phyloP scores from a whole-genome alignment of 306 rosid species.

The Geum urbanum region DNA sequence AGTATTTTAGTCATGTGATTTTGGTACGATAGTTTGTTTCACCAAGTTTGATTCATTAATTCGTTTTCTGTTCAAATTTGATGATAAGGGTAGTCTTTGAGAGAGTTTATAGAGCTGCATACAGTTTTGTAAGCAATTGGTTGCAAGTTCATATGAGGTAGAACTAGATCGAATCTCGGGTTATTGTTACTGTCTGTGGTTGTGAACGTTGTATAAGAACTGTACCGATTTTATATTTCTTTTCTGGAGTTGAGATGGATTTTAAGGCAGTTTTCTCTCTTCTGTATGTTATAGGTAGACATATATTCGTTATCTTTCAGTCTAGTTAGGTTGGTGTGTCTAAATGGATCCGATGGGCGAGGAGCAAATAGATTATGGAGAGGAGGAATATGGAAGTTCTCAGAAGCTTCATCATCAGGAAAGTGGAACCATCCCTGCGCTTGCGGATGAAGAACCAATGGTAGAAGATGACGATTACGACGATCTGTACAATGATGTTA shows the following conservation, averaged over 20 bases:
- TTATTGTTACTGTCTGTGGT: no score
- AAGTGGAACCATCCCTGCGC: conserved; percentile 43
- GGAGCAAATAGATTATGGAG: conserved; percentile 45
- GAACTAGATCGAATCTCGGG: no score
- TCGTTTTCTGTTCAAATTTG: background rate
- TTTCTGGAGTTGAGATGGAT: conserved; percentile 16
- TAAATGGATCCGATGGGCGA: conserved; percentile 37
- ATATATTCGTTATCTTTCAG: conserved; percentile 7
- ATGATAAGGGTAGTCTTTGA: background rate
- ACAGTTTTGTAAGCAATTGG: conserved; percentile 5
- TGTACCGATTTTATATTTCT: background rate
- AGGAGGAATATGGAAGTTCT: conserved; percentile 41
- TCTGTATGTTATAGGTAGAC: conserved; percentile 24
- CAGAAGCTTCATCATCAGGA: conserved; percentile 40
- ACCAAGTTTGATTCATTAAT: background rate
- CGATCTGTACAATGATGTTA: conserved; percentile 52
- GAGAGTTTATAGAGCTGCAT: background rate
- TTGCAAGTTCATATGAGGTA: background rate
- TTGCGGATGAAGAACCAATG: conserved; percentile 42
- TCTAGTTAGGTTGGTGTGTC: conserved; percentile 11
- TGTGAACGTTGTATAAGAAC: background rate
- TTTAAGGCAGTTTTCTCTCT: conserved; percentile 10
- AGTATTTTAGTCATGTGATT: background rate
- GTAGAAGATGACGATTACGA: conserved; percentile 51
- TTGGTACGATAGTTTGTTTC: background rate